phyloP scores from a whole-genome alignment of 176 grass and related monocot species.

The Triticum turgidum region DNA sequence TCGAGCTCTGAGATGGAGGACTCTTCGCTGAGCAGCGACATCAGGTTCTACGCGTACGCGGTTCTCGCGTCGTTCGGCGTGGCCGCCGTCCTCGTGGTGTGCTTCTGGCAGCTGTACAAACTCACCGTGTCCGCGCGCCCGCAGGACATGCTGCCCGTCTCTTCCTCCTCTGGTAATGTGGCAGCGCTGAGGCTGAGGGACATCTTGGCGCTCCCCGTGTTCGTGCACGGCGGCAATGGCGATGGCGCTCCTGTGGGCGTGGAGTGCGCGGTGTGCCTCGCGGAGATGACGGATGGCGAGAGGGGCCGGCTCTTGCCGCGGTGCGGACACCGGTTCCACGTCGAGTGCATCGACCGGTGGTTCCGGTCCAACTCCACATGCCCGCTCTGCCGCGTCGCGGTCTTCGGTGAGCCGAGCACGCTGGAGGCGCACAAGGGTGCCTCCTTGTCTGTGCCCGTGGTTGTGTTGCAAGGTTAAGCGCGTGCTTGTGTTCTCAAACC shows the following conservation, averaged over 20 bases:
- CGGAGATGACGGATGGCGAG: conserved; percentile 43
- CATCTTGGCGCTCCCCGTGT: conserved; percentile 42
- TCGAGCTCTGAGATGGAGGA: conserved; percentile 16
- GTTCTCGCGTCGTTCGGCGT: conserved; percentile 9
- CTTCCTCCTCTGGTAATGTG: not conserved
- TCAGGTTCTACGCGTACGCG: conserved; percentile 26
- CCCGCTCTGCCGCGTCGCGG: too few relatives aligned
- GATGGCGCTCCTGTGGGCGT: not conserved
- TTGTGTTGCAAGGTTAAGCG: too few relatives aligned
- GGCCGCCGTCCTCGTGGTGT: not conserved
- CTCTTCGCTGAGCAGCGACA: not conserved
- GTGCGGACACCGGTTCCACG: conserved; percentile 63
- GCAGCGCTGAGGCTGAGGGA: not conserved
- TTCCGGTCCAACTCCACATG: conserved; percentile 16
- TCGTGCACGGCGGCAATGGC: conserved; percentile 14
- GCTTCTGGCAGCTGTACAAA: conserved; percentile 38
- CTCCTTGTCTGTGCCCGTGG: not conserved
- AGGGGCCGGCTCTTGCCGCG: conserved; percentile 43
- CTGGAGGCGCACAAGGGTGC: not conserved
- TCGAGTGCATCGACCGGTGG: conserved; percentile 62
- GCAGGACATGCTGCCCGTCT: conserved; percentile 30
- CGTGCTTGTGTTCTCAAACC: too few relatives aligned
- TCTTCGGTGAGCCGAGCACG: not conserved
- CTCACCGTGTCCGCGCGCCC: conserved; percentile 49
- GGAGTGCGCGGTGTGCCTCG: conserved; percentile 68